Base-by-base conservation (phyloP, 2,329 filamentous ascomycete genomes). In the Verticillium isaacii region DNA sequence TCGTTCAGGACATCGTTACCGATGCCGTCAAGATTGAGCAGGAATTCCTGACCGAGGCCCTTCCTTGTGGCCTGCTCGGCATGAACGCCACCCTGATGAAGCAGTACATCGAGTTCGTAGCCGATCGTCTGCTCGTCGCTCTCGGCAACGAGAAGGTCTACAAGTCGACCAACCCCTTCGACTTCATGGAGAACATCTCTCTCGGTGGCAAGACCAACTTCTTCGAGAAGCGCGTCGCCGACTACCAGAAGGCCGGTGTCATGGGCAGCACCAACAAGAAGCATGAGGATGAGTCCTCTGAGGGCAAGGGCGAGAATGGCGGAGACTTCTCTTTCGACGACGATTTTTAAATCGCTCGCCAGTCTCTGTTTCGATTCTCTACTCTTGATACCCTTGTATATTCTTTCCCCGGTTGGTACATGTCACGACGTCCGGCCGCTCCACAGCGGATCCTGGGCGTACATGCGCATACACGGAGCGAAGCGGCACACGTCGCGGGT, bases 171-270 rank as follows among this genome's bases (percentile, higher is more conserved):
- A 99, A 99, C 82, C 95, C 95, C 75, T 99, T 99, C 77, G 95
- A 99, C 85, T 99, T 99, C 80, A 99, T 99, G 95, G 95, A 99
- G 86, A 97, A 97, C 81, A 99, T 99, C 79, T 98, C 95, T 25
- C 86, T 99, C 12, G 92, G 93, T 59, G 95, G 95, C 79, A 99
- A 99, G 91, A 99, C 95, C 77, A 99, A 99, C 88, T 99, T 99
- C 87, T 99, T 99, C 77, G 95, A 99, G 90, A 99, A 99, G 91
- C 92, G 95, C 71, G 95, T 99, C 62, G 95, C 90, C 76, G 95
- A 99, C 74, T 99, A 99, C 87, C 95, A 99, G 82, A 99, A 99
- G 86, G 93, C 95, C 41, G 95, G 95, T 83, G 94, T 99, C 77
- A 96, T 99, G 92, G 89, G 89, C 72, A 93, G 91, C 81, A 91